Percentiles rank a stretch among this genome's conserved stretches.
These are phyloP conservation scores for Petunia secreta DNA, from an alignment of 257 asterid genomes.

Conservation along the genomic window DNA sequence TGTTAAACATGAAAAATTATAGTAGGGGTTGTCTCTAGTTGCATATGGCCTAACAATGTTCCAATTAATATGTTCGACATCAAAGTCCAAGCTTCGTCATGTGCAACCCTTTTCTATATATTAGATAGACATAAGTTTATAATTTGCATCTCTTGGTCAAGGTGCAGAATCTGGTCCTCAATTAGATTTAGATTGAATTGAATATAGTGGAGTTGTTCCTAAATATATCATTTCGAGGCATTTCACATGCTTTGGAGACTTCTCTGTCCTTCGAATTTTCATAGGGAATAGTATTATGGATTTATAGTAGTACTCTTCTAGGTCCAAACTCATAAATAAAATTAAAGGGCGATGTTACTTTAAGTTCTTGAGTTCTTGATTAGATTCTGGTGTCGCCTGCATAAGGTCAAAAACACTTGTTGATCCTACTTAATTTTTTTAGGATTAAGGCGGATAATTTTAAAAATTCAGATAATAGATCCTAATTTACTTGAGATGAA, in stretches of 20 bases:
- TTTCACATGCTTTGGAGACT: conserved; percentile 38
- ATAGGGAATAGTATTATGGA: neutral
- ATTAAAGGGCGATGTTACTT: neutral
- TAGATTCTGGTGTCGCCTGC: neutral
- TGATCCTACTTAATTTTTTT: neutral
- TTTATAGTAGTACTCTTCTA: neutral
- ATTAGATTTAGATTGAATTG: conserved; percentile 6
- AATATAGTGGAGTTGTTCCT: conserved; percentile 29
- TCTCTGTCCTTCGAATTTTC: conserved; percentile 6
- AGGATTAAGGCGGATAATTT: neutral
- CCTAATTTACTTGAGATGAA: neutral
- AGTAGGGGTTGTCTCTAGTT: neutral
- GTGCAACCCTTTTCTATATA: neutral
- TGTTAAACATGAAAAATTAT: neutral
- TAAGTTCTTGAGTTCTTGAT: neutral
- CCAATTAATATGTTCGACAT: neutral
- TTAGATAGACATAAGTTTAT: neutral
- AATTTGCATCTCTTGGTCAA: conserved; percentile 21
- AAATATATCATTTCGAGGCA: conserved; percentile 39
- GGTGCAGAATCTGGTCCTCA: neutral
- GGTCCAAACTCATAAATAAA: neutral
- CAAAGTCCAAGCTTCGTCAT: neutral
- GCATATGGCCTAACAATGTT: neutral
- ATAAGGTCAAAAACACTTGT: neutral
- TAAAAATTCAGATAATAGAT: neutral